A percentile compares a stretch with the other conserved stretches of the same genome.
Conservation (phyloP, 169 alveolate genomes). For the Plasmodium relictum region DNA sequence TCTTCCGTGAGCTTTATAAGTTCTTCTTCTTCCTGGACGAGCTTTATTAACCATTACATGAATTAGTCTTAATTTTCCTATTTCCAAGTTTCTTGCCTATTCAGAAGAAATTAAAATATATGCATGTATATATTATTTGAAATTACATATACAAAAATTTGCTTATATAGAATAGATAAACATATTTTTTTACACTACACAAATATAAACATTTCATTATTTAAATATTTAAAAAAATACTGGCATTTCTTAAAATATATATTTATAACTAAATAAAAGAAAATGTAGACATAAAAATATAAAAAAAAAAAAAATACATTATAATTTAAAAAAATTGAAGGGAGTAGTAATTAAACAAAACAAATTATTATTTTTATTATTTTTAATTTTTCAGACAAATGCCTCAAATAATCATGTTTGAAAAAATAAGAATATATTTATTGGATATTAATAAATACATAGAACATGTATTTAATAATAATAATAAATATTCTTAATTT, state of each 20-base stretch:
- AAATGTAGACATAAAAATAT: background rate
- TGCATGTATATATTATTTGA: background rate
- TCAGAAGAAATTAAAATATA: background rate
- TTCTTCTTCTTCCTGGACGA: slow-evolving; percentile 97
- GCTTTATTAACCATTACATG: slow-evolving; percentile 97
- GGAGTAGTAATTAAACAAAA: background rate
- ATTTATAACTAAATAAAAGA: background rate
- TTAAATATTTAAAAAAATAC: background rate
- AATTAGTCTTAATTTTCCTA: slow-evolving; percentile 91
- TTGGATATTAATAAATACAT: slow-evolving; percentile 76
- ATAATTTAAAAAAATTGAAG: too few relatives aligned
- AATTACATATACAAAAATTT: slow-evolving; percentile 2
- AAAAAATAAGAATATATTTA: slow-evolving; percentile 66
- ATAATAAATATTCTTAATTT: slow-evolving; percentile 71
- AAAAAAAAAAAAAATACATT: background rate
- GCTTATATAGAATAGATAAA: background rate
- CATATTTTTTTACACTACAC: background rate
- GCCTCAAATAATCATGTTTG: slow-evolving; percentile 87
- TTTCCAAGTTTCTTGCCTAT: slow-evolving; percentile 94
- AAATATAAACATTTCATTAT: background rate
- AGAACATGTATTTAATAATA: slow-evolving; percentile 79
- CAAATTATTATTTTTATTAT: slow-evolving; percentile 28
- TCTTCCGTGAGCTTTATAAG: slow-evolving; percentile 99
- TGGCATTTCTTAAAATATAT: background rate
- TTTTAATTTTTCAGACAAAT: slow-evolving; percentile 83